Base-by-base conservation (phyloP, 768 basidiomycete species). In the Suillus sp. region DNA sequence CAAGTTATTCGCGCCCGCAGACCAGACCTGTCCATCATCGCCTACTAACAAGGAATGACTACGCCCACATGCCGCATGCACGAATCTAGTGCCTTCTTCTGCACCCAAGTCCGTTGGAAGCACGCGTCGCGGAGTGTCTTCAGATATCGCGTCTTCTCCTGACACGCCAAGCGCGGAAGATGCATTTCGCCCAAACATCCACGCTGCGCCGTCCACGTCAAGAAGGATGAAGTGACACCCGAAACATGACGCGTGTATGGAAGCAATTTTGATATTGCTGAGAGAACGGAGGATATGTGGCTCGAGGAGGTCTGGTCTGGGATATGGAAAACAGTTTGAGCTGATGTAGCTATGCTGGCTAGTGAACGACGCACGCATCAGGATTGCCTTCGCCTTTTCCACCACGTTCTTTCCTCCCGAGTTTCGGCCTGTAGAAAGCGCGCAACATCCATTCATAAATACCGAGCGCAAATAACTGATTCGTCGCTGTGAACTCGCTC, bases 211-310 rank as follows among this genome's bases (percentile, higher is more conserved):
- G 59, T 88, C 83, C 27, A 83, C 68, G 78, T 92, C 91, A 65
- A 95, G 74, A 16, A 81, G 86, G 47, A 95, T 85, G 68, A 85
- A 88, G 72, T 95, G 92, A 71, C 91, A 93, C 8, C 86, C 86
- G 11, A 79, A 83, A 68, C 91, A 92, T 2, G 91, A 90, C 11
- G 91, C 83, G 74, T 95, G 88, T 59, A 95, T 76, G 9, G 90
- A 91, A 25, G 80, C 76, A 11, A 83, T 81, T 71, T 88, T 86
- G 77, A 96, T 82, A 73, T 96, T 95, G 72, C 86, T 83, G 37
- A 98, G 80, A 0, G 94, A 92, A 62, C 96, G 91, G 20, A 98
- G 83, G 69, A 96, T 93, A 76, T 95, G 86, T 0, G 95, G 95
- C 75, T 92, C 87, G 60, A 89, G 83, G 4, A 98, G 84, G 81